These are phyloP conservation scores for Puccinia triticina DNA, from an alignment of 1,284 basidiomycete species.

Conservation along the genomic window DNA sequence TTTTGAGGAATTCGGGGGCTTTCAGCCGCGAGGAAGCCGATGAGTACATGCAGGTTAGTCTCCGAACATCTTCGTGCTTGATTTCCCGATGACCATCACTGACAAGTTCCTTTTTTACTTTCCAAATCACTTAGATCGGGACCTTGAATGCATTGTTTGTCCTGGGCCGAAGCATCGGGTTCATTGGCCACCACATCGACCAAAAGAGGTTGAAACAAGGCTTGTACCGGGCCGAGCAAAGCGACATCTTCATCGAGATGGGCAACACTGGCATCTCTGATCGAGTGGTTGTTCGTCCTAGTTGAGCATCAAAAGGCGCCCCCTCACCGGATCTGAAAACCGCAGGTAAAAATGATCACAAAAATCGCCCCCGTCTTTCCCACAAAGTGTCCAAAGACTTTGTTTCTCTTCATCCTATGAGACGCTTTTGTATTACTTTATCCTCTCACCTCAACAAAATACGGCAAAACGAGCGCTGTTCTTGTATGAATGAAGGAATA, in stretches of 20 bases:
- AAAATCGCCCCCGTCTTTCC: too few species aligned
- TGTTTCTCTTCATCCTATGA: background rate
- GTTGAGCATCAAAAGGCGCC: background rate
- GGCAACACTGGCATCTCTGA: slow-evolving; percentile 36
- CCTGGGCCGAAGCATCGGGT: slow-evolving; percentile 93
- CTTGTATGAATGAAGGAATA: background rate
- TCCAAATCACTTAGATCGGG: slow-evolving; percentile 66
- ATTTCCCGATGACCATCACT: background rate
- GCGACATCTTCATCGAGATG: slow-evolving; percentile 50
- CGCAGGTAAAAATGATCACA: background rate
- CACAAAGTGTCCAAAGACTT: background rate
- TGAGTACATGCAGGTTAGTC: slow-evolving; percentile 82
- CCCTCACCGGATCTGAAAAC: too few species aligned
- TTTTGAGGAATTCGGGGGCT: slow-evolving; percentile 87
- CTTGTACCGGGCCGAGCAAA: slow-evolving; percentile 53
- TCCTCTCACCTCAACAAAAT: background rate
- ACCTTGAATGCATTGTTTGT: slow-evolving; percentile 96
- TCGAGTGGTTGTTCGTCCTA: slow-evolving; percentile 48
- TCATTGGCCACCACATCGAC: slow-evolving; percentile 92
- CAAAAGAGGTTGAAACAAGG: slow-evolving; percentile 86
- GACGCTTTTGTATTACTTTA: background rate
- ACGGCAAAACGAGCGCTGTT: background rate
- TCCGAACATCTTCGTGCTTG: background rate
- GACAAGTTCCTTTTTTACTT: background rate
- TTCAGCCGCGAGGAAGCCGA: slow-evolving; percentile 95